Percentiles rank a stretch among this genome's conserved stretches.
Evolutionary conservation across 768 basidiomycete genomes (phyloP).

Genomic region (Clavulina sp.): DNA sequence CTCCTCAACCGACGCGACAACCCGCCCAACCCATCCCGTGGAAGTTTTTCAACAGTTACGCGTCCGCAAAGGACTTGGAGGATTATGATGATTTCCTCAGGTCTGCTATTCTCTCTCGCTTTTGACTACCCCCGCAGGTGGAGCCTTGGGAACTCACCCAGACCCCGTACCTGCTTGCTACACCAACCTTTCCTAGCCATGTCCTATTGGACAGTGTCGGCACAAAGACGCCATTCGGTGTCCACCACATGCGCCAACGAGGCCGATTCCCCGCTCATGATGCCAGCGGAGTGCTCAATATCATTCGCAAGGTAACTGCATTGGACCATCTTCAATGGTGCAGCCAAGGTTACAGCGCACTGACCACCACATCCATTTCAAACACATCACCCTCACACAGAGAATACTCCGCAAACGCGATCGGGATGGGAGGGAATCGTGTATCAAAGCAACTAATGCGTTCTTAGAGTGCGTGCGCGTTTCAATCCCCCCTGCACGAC

Average conservation of each 20-base stretch:
- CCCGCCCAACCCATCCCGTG: conserved; percentile 5
- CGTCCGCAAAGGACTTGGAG: conserved; percentile 49
- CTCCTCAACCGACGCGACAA: neutral
- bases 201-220: conserved; percentile 80
- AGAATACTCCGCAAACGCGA: too few relatives aligned
- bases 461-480: conserved; percentile 44
- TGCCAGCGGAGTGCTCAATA: conserved; percentile 44
- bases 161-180: neutral
- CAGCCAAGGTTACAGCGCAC: neutral
- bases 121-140: neutral
- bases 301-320: conserved; percentile 56
- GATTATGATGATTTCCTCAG: conserved; percentile 84
- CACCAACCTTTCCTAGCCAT: conserved; percentile 23
- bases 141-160: neutral
- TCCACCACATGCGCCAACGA: conserved; percentile 78
- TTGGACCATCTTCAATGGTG: too few relatives aligned
- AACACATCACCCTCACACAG: too few relatives aligned
- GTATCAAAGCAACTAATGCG: conserved; percentile 39
- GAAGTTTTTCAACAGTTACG: conserved; percentile 9
- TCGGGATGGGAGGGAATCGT: too few relatives aligned
- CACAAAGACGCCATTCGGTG: conserved; percentile 59
- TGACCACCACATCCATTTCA: neutral
- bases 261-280: conserved; percentile 62
- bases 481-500: neutral
- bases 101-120: conserved; percentile 9